These are phyloP conservation scores for Clavaria fumosa DNA, from an alignment of 768 basidiomycete species.

Conservation along the genomic window DNA sequence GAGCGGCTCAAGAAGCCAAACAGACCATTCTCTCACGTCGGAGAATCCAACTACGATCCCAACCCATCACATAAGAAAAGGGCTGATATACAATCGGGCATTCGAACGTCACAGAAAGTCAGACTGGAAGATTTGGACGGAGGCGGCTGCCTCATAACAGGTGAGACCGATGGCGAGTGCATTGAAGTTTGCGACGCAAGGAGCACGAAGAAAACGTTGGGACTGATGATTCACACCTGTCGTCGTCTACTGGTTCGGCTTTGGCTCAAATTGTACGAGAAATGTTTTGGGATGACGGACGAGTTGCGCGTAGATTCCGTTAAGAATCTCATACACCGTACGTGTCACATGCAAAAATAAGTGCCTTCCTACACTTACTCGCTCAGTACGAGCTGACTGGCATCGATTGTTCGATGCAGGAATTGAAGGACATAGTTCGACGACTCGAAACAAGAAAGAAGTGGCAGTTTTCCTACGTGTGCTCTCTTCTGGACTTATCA, in stretches of 20 bases:
- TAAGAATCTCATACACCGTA: conserved; percentile 3
- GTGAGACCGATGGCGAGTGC: conserved; percentile 2
- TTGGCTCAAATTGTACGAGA: not conserved
- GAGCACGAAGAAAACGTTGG: conserved; percentile 1
- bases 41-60: too few species aligned
- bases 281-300: not conserved
- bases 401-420: conserved; percentile 2
- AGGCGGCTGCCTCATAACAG: conserved; percentile 2
- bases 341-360: not conserved
- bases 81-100: not conserved
- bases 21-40: too few species aligned
- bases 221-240: not conserved
- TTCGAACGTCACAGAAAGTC: conserved; percentile 2
- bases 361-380: not conserved
- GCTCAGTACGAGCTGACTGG: conserved; percentile 6
- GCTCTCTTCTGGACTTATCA: conserved; percentile 3
- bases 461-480: conserved; percentile 1
- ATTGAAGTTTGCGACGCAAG: conserved; percentile 3
- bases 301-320: conserved; percentile 1
- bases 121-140: conserved; percentile 1
- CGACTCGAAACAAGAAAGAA: not conserved
- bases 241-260: not conserved
- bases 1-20: too few species aligned
- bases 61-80: not conserved
- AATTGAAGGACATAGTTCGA: conserved; percentile 1